phyloP scores from a whole-genome alignment of 2,329 filamentous ascomycete species.

The Epicoccum nigrum region DNA sequence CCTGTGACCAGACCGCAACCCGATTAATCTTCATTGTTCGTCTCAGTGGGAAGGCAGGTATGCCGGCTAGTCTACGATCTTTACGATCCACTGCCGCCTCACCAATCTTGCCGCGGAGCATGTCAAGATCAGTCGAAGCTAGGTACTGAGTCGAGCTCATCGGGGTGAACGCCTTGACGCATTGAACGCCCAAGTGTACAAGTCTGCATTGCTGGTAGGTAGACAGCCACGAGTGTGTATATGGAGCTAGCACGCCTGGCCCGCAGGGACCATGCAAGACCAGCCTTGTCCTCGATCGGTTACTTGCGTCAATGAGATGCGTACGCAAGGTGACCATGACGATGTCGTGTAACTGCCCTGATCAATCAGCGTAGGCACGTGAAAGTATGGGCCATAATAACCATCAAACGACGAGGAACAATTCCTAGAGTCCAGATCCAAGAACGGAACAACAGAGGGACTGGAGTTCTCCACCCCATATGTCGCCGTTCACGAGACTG shows the following conservation, averaged over 20 bases:
- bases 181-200: neutral
- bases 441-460: neutral
- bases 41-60: slow-evolving; percentile 19
- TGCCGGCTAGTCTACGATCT: neutral
- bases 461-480: neutral
- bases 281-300: slow-evolving; percentile 7
- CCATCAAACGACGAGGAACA: neutral
- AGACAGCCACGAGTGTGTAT: neutral
- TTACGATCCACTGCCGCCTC: neutral
- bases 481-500: slow-evolving; percentile 2
- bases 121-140: neutral
- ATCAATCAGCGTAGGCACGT: slow-evolving; percentile 9
- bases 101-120: neutral
- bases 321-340: slow-evolving; percentile 16
- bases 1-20: slow-evolving; percentile 24
- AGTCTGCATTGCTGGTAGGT: neutral
- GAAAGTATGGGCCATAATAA: slow-evolving; percentile 3
- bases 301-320: slow-evolving; percentile 4
- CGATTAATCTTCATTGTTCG: slow-evolving; percentile 20
- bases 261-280: neutral
- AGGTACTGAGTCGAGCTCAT: neutral
- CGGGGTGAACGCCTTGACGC: neutral
- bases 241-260: neutral
- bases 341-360: slow-evolving; percentile 15
- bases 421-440: neutral